phyloP scores from a whole-genome alignment of 2,329 filamentous ascomycete genomes.

The Aspergillus unguis region DNA sequence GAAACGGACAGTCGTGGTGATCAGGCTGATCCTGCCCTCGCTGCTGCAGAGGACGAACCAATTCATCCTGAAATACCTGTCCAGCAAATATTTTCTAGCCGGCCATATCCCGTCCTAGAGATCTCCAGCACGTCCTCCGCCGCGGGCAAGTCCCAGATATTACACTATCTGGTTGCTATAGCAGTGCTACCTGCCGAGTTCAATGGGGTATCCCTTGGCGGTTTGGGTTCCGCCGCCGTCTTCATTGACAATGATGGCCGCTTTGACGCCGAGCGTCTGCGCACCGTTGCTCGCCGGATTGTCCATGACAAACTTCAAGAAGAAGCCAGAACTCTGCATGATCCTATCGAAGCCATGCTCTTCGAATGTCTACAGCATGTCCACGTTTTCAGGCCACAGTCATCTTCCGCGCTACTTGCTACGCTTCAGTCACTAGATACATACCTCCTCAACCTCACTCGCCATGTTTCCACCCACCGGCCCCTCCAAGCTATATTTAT shows the following conservation, averaged over 20 bases:
- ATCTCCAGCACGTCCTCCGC: constrained; percentile 51
- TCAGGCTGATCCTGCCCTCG: not conserved
- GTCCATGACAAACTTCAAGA: constrained; percentile 17
- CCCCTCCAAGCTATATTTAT: constrained; percentile 52
- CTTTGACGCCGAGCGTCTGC: constrained; percentile 52
- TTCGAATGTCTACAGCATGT: constrained; percentile 50
- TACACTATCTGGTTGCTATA: constrained; percentile 54
- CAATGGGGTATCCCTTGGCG: constrained; percentile 35
- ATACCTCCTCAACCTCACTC: constrained; percentile 48
- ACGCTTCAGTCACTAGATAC: constrained; percentile 47
- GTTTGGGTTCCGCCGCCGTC: constrained; percentile 50
- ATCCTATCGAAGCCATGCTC: constrained; percentile 28
- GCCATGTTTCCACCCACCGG: constrained; percentile 48
- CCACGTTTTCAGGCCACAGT: constrained; percentile 57
- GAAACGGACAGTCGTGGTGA: not conserved
- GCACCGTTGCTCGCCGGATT: constrained; percentile 27
- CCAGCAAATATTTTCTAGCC: constrained; percentile 4
- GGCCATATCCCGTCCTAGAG: constrained; percentile 47
- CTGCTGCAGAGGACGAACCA: not conserved
- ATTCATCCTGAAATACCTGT: not conserved
- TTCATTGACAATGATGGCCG: constrained; percentile 56
- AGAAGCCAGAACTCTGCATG: not conserved
- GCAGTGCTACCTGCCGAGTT: constrained; percentile 48
- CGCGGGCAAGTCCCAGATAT: constrained; percentile 57
- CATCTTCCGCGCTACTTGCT: constrained; percentile 48